Conservation (phyloP, 176 grass and related monocot genomes). For the bread wheat (Triticum aestivum) region DNA sequence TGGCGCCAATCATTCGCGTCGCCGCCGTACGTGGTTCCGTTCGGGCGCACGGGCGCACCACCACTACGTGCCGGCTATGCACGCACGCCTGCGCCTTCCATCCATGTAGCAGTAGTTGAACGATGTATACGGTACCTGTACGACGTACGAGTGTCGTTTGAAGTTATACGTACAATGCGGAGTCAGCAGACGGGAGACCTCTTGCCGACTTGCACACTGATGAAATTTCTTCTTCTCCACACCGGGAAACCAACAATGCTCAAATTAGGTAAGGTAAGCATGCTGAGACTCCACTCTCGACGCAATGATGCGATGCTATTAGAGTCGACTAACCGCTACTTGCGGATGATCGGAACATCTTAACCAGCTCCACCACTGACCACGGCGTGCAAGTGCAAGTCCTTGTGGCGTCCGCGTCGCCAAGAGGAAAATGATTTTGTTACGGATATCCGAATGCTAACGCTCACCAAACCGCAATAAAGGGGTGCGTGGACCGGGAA, state of each 20-base stretch:
- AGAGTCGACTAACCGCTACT: background rate
- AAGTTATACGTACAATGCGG: too few species aligned
- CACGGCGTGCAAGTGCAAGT: background rate
- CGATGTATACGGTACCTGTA: too few species aligned
- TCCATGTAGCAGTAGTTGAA: too few species aligned
- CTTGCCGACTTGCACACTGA: too few species aligned
- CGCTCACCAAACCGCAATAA: background rate
- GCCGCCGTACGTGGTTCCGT: background rate
- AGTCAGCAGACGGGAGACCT: too few species aligned
- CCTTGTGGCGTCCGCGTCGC: background rate
- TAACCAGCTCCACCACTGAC: background rate
- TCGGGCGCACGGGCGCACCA: background rate
- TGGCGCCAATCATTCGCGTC: background rate
- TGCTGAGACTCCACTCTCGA: background rate
- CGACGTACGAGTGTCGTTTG: too few species aligned
- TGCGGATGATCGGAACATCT: background rate
- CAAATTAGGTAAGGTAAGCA: too few species aligned
- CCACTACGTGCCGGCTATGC: too few species aligned
- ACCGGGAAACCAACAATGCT: too few species aligned
- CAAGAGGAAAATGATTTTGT: background rate
- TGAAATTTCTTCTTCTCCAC: too few species aligned
- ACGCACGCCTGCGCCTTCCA: too few species aligned
- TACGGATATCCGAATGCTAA: background rate
- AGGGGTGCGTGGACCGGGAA: background rate
- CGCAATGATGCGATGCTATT: background rate